Percentiles rank a stretch among this genome's conserved stretches.
These are phyloP conservation scores for Exophiala phaeomuriformis DNA, from an alignment of 2,329 filamentous ascomycete species.

Conservation along the genomic window DNA sequence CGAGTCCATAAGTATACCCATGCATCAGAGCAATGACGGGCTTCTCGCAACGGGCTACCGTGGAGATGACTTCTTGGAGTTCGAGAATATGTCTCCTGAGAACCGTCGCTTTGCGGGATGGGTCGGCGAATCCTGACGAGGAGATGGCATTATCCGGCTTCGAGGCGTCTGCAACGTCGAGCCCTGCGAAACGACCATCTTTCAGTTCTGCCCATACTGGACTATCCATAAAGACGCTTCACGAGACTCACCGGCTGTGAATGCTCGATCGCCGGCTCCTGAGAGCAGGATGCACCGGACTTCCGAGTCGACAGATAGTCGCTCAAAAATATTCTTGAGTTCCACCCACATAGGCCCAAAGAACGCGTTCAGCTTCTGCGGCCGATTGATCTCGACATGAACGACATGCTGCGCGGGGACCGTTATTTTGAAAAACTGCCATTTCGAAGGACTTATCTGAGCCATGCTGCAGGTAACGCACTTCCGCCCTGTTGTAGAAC, in stretches of 20 bases:
- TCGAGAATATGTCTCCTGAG: conserved; percentile 64
- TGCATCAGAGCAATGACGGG: conserved; percentile 79
- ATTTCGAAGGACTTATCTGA: conserved; percentile 3
- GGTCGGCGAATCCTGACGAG: conserved; percentile 42
- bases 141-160: conserved; percentile 43
- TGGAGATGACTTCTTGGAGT: conserved; percentile 71
- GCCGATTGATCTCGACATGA: conserved; percentile 87
- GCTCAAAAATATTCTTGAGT: conserved; percentile 62
- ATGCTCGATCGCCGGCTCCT: conserved; percentile 73
- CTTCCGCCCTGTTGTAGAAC: too few relatives aligned
- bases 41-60: conserved; percentile 82
- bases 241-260: conserved; percentile 47
- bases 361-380: conserved; percentile 83
- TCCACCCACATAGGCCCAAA: conserved; percentile 78
- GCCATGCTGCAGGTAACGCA: conserved; percentile 5
- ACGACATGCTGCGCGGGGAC: conserved; percentile 66
- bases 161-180: conserved; percentile 70
- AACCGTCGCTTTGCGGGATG: conserved; percentile 55
- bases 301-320: conserved; percentile 62
- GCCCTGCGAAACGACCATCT: conserved; percentile 46
- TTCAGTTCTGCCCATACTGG: neutral
- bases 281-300: conserved; percentile 73
- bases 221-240: neutral
- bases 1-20: conserved; percentile 68
- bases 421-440: conserved; percentile 64